Evolutionary conservation across 1,139 yeast genomes (phyloP).

Genomic region (Blastobotrys illinoisensis): DNA sequence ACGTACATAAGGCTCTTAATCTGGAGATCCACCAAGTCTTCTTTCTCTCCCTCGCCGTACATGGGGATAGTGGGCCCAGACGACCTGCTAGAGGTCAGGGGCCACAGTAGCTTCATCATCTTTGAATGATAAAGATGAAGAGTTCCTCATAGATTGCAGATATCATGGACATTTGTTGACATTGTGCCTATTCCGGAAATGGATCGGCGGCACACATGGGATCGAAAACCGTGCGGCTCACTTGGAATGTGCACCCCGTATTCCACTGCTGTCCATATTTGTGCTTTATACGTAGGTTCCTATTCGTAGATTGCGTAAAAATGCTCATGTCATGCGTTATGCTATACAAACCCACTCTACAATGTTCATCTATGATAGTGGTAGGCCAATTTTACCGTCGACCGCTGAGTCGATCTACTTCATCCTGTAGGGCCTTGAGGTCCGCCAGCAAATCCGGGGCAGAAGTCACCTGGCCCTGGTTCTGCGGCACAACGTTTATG

Average conservation of each 20-base stretch:
- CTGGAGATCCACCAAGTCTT: constrained; percentile 56
- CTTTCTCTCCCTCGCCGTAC: constrained; percentile 42
- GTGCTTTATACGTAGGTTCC: not conserved
- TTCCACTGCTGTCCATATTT: no score
- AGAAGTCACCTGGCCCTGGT: constrained; percentile 18
- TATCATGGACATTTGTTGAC: not conserved
- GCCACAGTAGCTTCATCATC: constrained; percentile 27
- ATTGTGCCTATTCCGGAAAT: not conserved
- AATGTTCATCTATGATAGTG: not conserved
- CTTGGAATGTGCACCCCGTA: not conserved
- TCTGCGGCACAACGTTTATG: not conserved
- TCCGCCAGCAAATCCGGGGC: constrained; percentile 29
- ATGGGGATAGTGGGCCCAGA: constrained; percentile 37
- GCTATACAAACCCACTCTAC: not conserved
- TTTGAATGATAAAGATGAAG: not conserved
- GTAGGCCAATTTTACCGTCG: constrained; percentile 3
- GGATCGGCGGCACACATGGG: not conserved
- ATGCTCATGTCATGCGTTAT: no score
- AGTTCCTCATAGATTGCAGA: not conserved
- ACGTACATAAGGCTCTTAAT: constrained; percentile 52
- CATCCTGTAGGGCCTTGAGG: constrained; percentile 27
- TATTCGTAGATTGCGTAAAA: no score
- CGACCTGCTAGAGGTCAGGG: constrained; percentile 11
- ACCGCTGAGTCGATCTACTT: constrained; percentile 24
- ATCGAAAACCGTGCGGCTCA: not conserved